These are phyloP conservation scores for Curvularia verruculosa DNA, from an alignment of 2,329 filamentous ascomycete genomes.

Conservation along the genomic window DNA sequence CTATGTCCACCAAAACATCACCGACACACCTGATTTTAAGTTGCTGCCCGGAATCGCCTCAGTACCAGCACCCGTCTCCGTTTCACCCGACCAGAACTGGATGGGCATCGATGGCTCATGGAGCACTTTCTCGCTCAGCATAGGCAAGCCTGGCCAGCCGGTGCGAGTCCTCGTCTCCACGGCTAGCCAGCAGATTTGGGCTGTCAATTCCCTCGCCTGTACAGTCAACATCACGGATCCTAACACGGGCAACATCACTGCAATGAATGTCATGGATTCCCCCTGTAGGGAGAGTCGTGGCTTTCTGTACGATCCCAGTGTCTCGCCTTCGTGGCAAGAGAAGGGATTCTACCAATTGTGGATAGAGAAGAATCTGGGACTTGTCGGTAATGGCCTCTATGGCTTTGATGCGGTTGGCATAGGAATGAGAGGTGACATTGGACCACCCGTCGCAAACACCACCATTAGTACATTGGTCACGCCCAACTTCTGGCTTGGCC, in stretches of 20 bases:
- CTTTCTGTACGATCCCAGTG: conserved; percentile 60
- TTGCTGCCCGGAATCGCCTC: conserved; percentile 26
- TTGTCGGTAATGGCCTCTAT: conserved; percentile 68
- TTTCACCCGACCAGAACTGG: conserved; percentile 48
- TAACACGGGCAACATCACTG: conserved; percentile 50
- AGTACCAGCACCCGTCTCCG: conserved; percentile 39
- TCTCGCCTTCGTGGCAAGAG: conserved; percentile 64
- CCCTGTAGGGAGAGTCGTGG: conserved; percentile 64
- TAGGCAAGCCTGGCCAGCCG: conserved; percentile 60
- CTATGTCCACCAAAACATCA: conserved; percentile 32
- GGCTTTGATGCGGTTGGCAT: conserved; percentile 60
- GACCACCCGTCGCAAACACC: conserved; percentile 51
- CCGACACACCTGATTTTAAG: conserved; percentile 25
- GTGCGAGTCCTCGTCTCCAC: conserved; percentile 69
- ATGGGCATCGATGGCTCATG: conserved; percentile 56
- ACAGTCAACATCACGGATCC: conserved; percentile 47
- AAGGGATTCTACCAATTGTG: conserved; percentile 67
- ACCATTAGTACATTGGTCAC: conserved; percentile 51
- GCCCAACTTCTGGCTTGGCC: conserved; percentile 54
- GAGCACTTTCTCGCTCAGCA: conserved; percentile 70
- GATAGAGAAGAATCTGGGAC: conserved; percentile 62
- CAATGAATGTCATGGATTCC: conserved; percentile 26
- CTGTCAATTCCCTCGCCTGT: conserved; percentile 54
- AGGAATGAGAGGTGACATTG: conserved; percentile 47
- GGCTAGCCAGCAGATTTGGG: conserved; percentile 73